Base-by-base conservation (phyloP, 1,139 yeast species). In the Saccharomycopsis phalli region DNA sequence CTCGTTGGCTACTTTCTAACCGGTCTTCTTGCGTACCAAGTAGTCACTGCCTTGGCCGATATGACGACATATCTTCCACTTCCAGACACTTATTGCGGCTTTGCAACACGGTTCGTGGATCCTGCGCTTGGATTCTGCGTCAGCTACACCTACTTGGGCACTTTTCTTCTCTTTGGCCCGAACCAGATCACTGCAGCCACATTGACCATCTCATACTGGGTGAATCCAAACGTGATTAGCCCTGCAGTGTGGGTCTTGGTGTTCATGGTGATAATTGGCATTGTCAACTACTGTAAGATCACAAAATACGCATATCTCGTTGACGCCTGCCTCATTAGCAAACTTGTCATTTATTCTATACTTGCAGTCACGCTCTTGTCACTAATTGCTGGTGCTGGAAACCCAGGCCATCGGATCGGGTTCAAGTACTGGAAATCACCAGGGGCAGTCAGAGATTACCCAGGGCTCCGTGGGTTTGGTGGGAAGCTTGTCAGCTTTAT, bases 61-160 rank as follows among this genome's bases (percentile, higher is more conserved):
- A 62, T 76, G 69, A 58, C 77, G 1, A 69, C 76, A 1, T 62
- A 70, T 31, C 66, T 63, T 51, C 81, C 81, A 2, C 66, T 71
- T 8, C 68, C 76, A 2, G 80, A 80, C 14, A 70, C 75, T 5
- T 75, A 74, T 52, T 65, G 74, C 13, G 61, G 69, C 1, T 69
- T 68, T 43, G 72, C 77, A 8, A 69, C 65, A 42, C 58, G 79
- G 29, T 74, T 72, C 51, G 62, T 61, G 6, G 81, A 75, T 53
- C 63, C 65, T 28, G 80, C 81, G 3, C 69, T 69, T 48, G 81
- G 80, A 8, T 75, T 73, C 13, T 68, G 76, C 1, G 65, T 75
- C 14, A 81, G 82, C 2, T 74, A 80, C 75, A 69, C 67, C 50
- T 76, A 76, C 53, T 73, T 72, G 40, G 69, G 77, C 20, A 40